These are phyloP conservation scores for Tricholoma sp. DNA, from an alignment of 768 basidiomycete genomes.

Conservation along the genomic window DNA sequence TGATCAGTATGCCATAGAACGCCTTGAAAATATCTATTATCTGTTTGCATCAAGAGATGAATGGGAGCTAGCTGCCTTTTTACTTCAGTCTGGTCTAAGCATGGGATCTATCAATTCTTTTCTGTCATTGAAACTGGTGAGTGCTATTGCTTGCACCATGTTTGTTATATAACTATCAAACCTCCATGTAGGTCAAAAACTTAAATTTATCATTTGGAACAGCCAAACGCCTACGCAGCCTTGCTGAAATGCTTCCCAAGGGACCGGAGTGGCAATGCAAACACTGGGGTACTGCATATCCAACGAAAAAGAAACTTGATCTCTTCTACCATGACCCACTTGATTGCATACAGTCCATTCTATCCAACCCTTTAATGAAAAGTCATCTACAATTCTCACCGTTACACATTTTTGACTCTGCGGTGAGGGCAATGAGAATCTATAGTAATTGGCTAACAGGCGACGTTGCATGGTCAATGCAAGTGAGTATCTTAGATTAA, in stretches of 20 bases:
- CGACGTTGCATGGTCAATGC: conserved; percentile 17
- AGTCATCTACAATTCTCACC: conserved; percentile 18
- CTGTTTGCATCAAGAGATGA: conserved; percentile 25
- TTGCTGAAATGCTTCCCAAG: not conserved
- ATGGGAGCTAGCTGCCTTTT: conserved; percentile 27
- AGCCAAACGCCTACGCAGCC: not conserved
- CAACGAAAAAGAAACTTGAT: conserved; percentile 18
- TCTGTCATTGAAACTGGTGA: conserved; percentile 22
- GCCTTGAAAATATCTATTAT: conserved; percentile 21
- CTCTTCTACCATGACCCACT: conserved; percentile 25
- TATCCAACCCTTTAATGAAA: conserved; percentile 19
- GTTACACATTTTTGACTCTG: conserved; percentile 8
- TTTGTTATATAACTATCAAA: not conserved
- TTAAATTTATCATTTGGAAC: conserved; percentile 1
- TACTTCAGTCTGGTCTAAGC: conserved; percentile 21
- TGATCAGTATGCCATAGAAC: conserved; percentile 17
- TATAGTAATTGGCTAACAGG: conserved; percentile 20
- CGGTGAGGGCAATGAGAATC: conserved; percentile 7
- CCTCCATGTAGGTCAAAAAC: not conserved
- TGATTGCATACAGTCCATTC: conserved; percentile 22
- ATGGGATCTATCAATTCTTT: conserved; percentile 23
- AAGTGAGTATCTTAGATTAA: conserved; percentile 8
- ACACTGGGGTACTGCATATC: conserved; percentile 6
- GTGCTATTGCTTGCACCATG: not conserved
- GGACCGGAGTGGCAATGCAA: not conserved